A percentile compares a stretch with the other conserved stretches of the same genome.
These are phyloP conservation scores for Plenodomus biglobosus DNA, from an alignment of 2,329 filamentous ascomycete species.

Conservation along the genomic window DNA sequence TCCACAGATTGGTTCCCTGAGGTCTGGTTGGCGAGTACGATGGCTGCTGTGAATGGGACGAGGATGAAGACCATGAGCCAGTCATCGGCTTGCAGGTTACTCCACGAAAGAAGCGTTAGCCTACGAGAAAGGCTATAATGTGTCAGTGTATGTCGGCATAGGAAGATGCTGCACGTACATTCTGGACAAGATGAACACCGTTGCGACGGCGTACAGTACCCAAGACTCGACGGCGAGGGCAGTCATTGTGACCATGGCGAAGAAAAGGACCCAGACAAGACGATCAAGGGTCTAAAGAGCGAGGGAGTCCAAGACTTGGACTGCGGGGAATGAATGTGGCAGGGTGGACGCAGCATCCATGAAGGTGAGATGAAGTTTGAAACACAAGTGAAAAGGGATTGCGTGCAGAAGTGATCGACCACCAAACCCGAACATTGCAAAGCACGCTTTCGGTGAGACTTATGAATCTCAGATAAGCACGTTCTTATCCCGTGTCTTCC, in stretches of 20 bases:
- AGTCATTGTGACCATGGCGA: conserved; percentile 7
- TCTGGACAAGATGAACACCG: conserved; percentile 25
- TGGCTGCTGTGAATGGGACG: conserved; percentile 23
- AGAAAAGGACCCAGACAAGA: neutral
- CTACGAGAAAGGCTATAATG: conserved; percentile 21
- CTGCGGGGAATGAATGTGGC: no score
- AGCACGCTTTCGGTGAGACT: neutral
- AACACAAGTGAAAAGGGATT: neutral
- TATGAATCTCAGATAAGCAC: neutral
- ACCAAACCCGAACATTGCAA: neutral
- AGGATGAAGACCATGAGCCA: conserved; percentile 31
- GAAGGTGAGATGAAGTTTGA: neutral
- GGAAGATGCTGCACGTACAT: conserved; percentile 12
- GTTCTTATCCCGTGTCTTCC: neutral
- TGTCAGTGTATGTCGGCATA: conserved; percentile 1
- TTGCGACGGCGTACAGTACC: conserved; percentile 24
- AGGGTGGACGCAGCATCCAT: no score
- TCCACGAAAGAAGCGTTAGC: conserved; percentile 23
- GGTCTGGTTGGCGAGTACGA: conserved; percentile 19
- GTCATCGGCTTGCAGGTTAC: conserved; percentile 30
- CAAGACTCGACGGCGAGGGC: conserved; percentile 27
- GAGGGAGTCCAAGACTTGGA: no score
- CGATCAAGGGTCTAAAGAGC: no score
- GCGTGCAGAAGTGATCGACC: neutral
- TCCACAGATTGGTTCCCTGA: neutral